Evolutionary conservation across 192 early-diverging fungal genomes (phyloP).

Genomic region (Chytriomyces sp.): DNA sequence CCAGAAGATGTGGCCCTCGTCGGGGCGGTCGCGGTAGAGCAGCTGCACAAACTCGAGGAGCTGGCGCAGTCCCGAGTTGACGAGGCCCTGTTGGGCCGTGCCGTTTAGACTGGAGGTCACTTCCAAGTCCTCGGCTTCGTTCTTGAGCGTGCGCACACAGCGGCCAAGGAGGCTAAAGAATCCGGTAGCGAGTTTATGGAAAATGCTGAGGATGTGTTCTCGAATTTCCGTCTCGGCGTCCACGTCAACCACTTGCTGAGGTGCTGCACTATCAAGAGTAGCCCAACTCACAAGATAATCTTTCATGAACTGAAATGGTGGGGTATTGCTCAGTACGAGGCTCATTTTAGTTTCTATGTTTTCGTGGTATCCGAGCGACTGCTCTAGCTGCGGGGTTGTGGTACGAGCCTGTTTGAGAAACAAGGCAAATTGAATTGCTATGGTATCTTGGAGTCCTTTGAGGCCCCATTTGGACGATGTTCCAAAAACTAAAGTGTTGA

Average conservation of each 20-base stretch:
- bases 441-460: conserved; percentile 19
- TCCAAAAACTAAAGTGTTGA: not conserved
- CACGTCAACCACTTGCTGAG: not conserved
- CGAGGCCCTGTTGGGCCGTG: not conserved
- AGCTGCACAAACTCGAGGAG: conserved; percentile 73
- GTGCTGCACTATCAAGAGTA: not conserved
- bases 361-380: conserved; percentile 10
- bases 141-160: conserved; percentile 31
- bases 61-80: conserved; percentile 50
- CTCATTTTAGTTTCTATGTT: conserved; percentile 12
- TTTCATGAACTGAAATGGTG: conserved; percentile 29
- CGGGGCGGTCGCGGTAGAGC: conserved; percentile 74
- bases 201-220: conserved; percentile 1
- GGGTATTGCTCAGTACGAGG: not conserved
- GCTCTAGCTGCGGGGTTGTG: conserved; percentile 5
- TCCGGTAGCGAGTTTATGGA: conserved; percentile 11
- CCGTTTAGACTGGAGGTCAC: not conserved
- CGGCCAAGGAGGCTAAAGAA: conserved; percentile 29
- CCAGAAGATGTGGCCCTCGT: conserved; percentile 57
- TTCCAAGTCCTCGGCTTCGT: conserved; percentile 30
- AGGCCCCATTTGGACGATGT: not conserved
- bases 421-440: conserved; percentile 25
- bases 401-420: conserved; percentile 5
- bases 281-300: conserved; percentile 4
- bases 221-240: conserved; percentile 23